These are phyloP conservation scores for Pseudogymnoascus sp. DNA, from an alignment of 2,329 filamentous ascomycete genomes.

Conservation along the genomic window DNA sequence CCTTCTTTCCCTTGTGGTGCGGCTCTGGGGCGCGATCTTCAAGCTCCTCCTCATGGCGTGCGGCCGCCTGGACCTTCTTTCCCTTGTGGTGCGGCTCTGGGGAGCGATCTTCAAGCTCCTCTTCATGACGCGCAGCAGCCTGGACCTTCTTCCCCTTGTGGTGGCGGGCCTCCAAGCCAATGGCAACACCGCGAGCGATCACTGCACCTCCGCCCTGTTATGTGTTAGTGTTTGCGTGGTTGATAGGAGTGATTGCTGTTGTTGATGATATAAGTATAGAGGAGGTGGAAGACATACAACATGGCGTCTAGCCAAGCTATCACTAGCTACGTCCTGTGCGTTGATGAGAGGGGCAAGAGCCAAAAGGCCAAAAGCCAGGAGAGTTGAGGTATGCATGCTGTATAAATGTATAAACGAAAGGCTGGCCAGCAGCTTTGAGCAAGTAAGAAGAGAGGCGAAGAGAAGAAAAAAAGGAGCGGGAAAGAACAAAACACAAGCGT, in stretches of 20 bases:
- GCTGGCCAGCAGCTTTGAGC: conserved; percentile 24
- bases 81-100: not conserved
- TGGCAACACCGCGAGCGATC: not conserved
- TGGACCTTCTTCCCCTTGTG: conserved; percentile 13
- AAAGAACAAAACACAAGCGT: conserved; percentile 13
- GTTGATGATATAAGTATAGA: not conserved
- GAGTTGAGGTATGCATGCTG: conserved; percentile 22
- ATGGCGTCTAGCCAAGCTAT: conserved; percentile 16
- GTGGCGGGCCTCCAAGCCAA: conserved; percentile 12
- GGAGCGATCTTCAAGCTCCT: conserved; percentile 9
- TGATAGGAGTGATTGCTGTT: not conserved
- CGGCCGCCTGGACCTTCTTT: not conserved
- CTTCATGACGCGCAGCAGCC: conserved; percentile 12
- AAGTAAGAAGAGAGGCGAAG: conserved; percentile 18
- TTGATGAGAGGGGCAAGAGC: conserved; percentile 21
- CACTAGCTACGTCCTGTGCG: conserved; percentile 12
- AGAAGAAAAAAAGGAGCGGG: conserved; percentile 7
- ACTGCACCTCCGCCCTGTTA: conserved; percentile 12
- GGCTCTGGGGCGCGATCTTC: conserved; percentile 6
- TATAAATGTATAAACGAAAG: conserved; percentile 21
- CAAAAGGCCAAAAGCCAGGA: conserved; percentile 23
- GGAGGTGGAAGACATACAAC: conserved; percentile 10
- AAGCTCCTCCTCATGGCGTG: not conserved
- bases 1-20: not conserved
- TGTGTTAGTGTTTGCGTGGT: not conserved